phyloP scores from a whole-genome alignment of 164 flowering plant species.

The Tetrastigma voinierianum region DNA sequence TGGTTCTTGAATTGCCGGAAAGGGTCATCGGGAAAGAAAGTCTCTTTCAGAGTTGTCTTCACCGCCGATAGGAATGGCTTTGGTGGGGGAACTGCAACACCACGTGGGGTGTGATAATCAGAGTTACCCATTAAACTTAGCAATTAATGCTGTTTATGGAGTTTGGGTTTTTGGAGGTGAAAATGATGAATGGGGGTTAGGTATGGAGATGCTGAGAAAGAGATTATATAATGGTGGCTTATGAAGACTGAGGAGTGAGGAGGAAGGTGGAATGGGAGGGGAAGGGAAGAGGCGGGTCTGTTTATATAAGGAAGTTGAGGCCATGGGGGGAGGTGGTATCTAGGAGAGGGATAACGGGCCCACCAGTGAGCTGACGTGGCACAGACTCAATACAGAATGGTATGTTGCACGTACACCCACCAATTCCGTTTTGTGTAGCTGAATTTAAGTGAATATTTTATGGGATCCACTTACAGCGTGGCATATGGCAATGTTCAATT shows the following conservation, averaged over 20 bases:
- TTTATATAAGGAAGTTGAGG: not conserved
- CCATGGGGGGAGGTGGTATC: not conserved
- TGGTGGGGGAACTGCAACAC: conserved; percentile 48
- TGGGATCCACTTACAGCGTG: no score
- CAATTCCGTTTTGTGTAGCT: no score
- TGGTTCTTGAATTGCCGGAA: conserved; percentile 53
- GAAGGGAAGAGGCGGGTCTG: not conserved
- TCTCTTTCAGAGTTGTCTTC: conserved; percentile 43
- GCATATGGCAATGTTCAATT: no score
- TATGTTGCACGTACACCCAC: no score
- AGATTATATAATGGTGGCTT: not conserved
- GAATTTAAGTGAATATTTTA: no score
- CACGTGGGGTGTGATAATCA: conserved; percentile 21
- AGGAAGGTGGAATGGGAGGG: not conserved
- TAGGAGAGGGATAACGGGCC: conserved; percentile 8
- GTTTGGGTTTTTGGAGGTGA: not conserved
- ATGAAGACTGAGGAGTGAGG: not conserved
- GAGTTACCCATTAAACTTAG: conserved; percentile 21
- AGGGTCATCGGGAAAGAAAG: conserved; percentile 79
- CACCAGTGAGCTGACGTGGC: conserved; percentile 9
- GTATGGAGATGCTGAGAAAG: not conserved
- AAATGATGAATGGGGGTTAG: not conserved
- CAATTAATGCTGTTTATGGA: not conserved
- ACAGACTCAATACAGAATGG: not conserved
- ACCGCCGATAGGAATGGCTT: conserved; percentile 45